Conservation (phyloP, 1,139 yeast species). For the Ogataea hybrid region DNA sequence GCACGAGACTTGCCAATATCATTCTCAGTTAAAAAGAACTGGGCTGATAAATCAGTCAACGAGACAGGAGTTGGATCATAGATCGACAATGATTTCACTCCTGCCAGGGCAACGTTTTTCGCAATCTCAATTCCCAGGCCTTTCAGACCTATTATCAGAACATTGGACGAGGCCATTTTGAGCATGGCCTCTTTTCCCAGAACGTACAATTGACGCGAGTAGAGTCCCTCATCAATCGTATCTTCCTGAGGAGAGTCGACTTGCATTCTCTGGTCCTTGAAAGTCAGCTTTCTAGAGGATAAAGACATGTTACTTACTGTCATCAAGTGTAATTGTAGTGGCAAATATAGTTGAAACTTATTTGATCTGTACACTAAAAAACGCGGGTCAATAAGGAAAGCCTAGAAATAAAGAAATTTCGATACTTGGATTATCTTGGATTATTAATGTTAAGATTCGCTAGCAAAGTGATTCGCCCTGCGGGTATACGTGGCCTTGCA, state of each 20-base stretch:
- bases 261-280: slow-evolving; percentile 43
- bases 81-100: slow-evolving; percentile 88
- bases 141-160: slow-evolving; percentile 79
- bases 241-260: slow-evolving; percentile 50
- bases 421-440: no score
- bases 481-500: slow-evolving; percentile 9
- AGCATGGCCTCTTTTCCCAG: slow-evolving; percentile 97
- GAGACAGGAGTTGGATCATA: slow-evolving; percentile 76
- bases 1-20: slow-evolving; percentile 85
- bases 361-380: slow-evolving; percentile 1
- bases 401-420: not conserved
- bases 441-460: slow-evolving; percentile 9
- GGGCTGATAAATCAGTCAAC: slow-evolving; percentile 78
- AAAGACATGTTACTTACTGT: slow-evolving; percentile 2
- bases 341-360: slow-evolving; percentile 1
- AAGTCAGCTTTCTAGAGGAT: not conserved
- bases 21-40: slow-evolving; percentile 69
- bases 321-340: slow-evolving; percentile 3
- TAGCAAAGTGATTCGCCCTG: not conserved
- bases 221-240: slow-evolving; percentile 84
- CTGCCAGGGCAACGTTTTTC: slow-evolving; percentile 93
- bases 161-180: slow-evolving; percentile 91
- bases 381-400: slow-evolving; percentile 3
- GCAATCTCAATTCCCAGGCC: slow-evolving; percentile 97
- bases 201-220: slow-evolving; percentile 94